Percentiles rank a stretch among this genome's conserved stretches.
phyloP scores from a whole-genome alignment of 306 rosid genomes.

The Vigna hirtella region DNA sequence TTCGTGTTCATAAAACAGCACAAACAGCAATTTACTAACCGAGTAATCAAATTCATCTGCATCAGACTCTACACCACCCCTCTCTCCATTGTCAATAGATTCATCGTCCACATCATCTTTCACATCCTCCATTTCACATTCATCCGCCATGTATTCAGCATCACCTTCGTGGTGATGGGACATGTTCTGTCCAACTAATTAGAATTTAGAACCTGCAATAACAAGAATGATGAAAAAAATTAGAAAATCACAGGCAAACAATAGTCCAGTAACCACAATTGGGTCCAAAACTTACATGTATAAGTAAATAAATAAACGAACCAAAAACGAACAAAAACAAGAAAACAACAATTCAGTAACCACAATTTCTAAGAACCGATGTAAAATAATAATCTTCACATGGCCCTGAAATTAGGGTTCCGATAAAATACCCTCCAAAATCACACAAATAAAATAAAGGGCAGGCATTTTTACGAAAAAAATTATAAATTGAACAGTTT shows the following conservation, averaged over 20 bases:
- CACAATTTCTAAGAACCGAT: background rate
- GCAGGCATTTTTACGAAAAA: background rate
- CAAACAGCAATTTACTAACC: constrained; percentile 54
- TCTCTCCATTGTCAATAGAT: constrained; percentile 60
- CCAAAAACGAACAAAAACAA: background rate
- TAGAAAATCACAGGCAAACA: constrained; percentile 26
- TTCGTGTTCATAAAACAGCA: constrained; percentile 4
- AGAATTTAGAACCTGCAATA: constrained; percentile 36
- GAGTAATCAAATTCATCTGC: constrained; percentile 63
- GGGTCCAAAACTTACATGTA: constrained; percentile 1
- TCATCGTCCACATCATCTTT: constrained; percentile 68
- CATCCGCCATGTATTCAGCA: constrained; percentile 67
- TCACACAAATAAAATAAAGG: constrained; percentile 26
- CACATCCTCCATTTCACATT: constrained; percentile 77
- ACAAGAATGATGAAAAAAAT: background rate
- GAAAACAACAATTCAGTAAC: too few relatives aligned
- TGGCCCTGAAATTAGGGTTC: constrained; percentile 44
- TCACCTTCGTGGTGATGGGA: constrained; percentile 60
- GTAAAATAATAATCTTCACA: background rate
- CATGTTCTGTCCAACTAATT: constrained; percentile 44
- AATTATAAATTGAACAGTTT: constrained; percentile 3
- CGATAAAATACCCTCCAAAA: constrained; percentile 5
- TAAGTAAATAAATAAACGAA: background rate
- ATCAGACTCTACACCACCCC: constrained; percentile 68
- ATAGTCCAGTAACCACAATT: constrained; percentile 5